A percentile compares a stretch with the other conserved stretches of the same genome.
These are phyloP conservation scores for Podochytrium sp. DNA, from an alignment of 192 early-diverging fungal species.

Conservation along the genomic window DNA sequence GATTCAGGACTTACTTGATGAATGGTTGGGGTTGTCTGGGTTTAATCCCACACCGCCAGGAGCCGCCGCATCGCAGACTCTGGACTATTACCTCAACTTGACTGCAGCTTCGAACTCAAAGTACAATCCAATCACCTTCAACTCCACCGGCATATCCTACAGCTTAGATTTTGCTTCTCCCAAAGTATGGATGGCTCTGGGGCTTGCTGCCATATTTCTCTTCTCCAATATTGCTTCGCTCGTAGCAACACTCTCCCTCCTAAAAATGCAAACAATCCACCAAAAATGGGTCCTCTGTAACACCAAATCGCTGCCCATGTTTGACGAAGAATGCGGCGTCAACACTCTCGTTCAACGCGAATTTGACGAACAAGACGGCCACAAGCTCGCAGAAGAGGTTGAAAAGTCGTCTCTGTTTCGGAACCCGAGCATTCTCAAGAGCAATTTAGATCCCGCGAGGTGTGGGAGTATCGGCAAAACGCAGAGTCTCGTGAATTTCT, in stretches of 20 bases:
- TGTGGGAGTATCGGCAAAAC: background rate
- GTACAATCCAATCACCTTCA: background rate
- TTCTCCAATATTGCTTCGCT: conserved; percentile 2
- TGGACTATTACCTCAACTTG: background rate
- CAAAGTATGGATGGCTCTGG: background rate
- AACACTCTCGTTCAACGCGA: background rate
- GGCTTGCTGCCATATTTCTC: background rate
- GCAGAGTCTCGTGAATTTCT: background rate
- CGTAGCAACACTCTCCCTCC: background rate
- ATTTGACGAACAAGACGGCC: background rate
- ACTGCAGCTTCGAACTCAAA: background rate
- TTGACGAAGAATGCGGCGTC: background rate
- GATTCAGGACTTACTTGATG: conserved; percentile 10
- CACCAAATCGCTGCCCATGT: background rate
- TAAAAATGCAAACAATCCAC: conserved; percentile 2
- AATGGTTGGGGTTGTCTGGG: conserved; percentile 20
- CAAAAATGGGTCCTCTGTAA: background rate
- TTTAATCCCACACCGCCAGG: background rate
- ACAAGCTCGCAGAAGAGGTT: no score
- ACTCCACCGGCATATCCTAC: background rate
- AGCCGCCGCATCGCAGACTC: background rate
- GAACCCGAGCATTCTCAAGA: background rate
- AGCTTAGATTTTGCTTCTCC: background rate
- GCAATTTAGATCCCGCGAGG: background rate
- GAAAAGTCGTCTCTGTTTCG: background rate